Evolutionary conservation across 768 basidiomycete genomes (phyloP), one percentile per base, ranked within the genome.

Genomic region (Mycena epipterygia): DNA sequence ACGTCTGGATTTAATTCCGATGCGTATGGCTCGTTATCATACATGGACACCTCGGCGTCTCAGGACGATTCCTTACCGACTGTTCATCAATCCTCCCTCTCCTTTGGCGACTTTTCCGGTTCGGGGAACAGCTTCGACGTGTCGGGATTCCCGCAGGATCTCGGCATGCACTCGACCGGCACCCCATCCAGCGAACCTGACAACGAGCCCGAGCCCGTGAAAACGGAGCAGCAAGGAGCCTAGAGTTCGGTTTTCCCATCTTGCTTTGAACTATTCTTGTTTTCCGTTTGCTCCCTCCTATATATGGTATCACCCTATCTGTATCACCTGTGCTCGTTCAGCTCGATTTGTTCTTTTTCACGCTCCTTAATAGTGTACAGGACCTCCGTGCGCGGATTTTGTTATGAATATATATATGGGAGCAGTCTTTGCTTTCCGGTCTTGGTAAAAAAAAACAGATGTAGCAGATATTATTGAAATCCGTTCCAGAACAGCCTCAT

Each of bases 81-180:
- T 59, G 86, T 88, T 58, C 91, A 92, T 75, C 85, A 88, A 77
- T 81, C 90, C 41, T 89, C 89, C 29, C 84, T 94, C 73, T 87
- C 90, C 39, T 95, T 93, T 79, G 82, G 89, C 64, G 93, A 95
- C 80, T 95, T 88, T 74, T 76, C 90, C 41, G 87, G 87, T 56
- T 81, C 90, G 17, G 86, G 87, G 60, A 88, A 86, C 68, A 79
- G 89, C 21, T 95, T 94, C 74, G 93, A 95, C 79, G 93, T 94
- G 55, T 76, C 87, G 37, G 85, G 84, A n/a, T 93, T 93, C 79
- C 81, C 88, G 41, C 91, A 91, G 74, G 93, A 93, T 71, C 77
- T 95, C 73, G 87, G 87, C 65, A 85, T 94, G 75, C 85, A 81
- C 63, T 78, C 86, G 61, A 80, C 87, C 30, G 85, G 84, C 73